Evolutionary conservation across 1,139 yeast genomes (phyloP).

Genomic region (Lodderomyces theae): DNA sequence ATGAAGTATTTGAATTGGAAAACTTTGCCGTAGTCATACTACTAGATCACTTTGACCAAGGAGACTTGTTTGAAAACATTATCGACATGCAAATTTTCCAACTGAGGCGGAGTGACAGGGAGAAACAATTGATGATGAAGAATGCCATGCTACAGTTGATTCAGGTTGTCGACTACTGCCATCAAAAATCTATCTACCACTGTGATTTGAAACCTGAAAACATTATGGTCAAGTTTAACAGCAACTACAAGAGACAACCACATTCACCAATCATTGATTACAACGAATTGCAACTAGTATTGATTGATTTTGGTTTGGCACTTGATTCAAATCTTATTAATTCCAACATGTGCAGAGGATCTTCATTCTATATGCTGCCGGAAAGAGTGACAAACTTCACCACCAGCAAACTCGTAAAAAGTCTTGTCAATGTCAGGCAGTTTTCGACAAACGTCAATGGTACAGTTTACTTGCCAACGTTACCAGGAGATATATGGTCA

Average conservation of each 20-base stretch:
- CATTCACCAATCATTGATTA: conserved; percentile 36
- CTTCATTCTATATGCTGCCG: conserved; percentile 91
- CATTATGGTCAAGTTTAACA: conserved; percentile 52
- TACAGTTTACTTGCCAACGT: conserved; percentile 51
- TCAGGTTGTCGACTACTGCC: conserved; percentile 71
- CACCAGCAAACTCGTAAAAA: conserved; percentile 28
- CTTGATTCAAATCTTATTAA: conserved; percentile 56
- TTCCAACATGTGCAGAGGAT: conserved; percentile 80
- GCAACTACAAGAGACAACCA: conserved; percentile 22
- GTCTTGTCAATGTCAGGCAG: conserved; percentile 30
- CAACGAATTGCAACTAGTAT: conserved; percentile 54
- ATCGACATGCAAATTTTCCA: conserved; percentile 62
- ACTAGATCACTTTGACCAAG: conserved; percentile 81
- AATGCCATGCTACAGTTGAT: conserved; percentile 72
- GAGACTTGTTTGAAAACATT: conserved; percentile 78
- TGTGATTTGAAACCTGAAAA: conserved; percentile 94
- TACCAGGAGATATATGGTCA: conserved; percentile 87
- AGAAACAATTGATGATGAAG: conserved; percentile 50
- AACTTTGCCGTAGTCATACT: conserved; percentile 56
- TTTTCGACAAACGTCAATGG: conserved; percentile 17
- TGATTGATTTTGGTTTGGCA: conserved; percentile 88
- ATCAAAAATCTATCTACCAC: conserved; percentile 65
- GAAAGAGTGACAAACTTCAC: conserved; percentile 62
- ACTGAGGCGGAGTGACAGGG: conserved; percentile 27
- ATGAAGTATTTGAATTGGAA: conserved; percentile 62